Evolutionary conservation across 345 rosid genomes (phyloP), one percentile per base, ranked within the genome.

Genomic region (Rhodamnia rubescens): DNA sequence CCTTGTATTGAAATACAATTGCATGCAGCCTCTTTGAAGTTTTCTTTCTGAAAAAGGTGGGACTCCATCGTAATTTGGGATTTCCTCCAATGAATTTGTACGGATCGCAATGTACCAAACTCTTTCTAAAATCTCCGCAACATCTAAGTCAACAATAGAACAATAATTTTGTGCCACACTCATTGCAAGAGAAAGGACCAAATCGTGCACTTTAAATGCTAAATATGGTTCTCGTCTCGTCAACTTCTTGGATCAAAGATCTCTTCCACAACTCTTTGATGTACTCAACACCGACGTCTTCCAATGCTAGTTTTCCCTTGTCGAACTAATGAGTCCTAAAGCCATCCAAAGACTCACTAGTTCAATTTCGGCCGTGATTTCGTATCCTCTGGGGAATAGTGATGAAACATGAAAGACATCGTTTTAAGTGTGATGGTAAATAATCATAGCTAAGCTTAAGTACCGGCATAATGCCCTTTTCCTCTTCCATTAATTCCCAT

Each of bases 151-250:
- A 20, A 21, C 57, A 54, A 1, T 54, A 2, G 53, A 14, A 16
- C 4, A 54, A 7, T 5, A 3, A 7, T 54, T 20, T 54, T 54
- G 26, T 54, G 10, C 57, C 11, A 21, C 26, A 21, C 1, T 54
- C 0, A 4, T 3, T 54, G 57, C 26, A 54, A 54, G 57, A 54
- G 57, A 21, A 21, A 21, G 26, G 11, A 54, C 26, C 24, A 54
- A 7, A 20, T 54, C 57, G 3, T 54, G 57, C 24, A 54, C 57
- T 54, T 21, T 21, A 8, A 54, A 54, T 7, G 0, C 0, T 21
- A 21, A 20, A 0, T 1, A 8, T 2, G 1, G 7, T 4, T 1
- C 57, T 3, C 4, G 0, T 3, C 57, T 8, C 24, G 10, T 54
- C 24, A 54, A 54, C 57, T 5, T 54, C 57, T 54, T 54, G 26